These are phyloP conservation scores for Themeda triandra DNA, from an alignment of 176 grass and related monocot species.

Conservation along the genomic window DNA sequence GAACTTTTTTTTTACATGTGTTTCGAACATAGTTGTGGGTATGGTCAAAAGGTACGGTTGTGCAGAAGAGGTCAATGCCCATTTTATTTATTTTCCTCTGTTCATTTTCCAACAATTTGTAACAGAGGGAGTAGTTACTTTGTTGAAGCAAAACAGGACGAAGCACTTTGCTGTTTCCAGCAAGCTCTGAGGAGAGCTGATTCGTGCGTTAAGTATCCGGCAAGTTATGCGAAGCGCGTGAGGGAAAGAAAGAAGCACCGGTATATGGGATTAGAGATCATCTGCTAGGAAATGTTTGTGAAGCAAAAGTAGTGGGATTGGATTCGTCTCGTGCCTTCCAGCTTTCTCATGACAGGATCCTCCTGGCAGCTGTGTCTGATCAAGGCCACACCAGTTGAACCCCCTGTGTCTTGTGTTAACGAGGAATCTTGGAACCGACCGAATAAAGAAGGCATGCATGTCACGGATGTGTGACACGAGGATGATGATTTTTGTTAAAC, in stretches of 20 bases:
- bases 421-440: background rate
- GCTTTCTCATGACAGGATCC: background rate
- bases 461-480: background rate
- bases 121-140: no score
- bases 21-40: no score
- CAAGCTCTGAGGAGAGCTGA: background rate
- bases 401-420: background rate
- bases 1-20: no score
- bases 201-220: background rate
- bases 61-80: no score
- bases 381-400: background rate
- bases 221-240: background rate
- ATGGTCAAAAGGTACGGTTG: background rate
- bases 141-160: no score
- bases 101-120: no score
- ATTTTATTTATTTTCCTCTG: no score
- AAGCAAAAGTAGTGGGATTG: background rate
- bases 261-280: background rate
- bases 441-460: background rate
- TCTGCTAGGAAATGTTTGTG: background rate
- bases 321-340: background rate
- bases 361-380: background rate
- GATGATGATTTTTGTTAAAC: background rate
- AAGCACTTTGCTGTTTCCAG: no score
- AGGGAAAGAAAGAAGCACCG: background rate